A percentile compares a stretch with the other conserved stretches of the same genome.
phyloP scores from a whole-genome alignment of 441 rosid species.

The Melastoma candidum region DNA sequence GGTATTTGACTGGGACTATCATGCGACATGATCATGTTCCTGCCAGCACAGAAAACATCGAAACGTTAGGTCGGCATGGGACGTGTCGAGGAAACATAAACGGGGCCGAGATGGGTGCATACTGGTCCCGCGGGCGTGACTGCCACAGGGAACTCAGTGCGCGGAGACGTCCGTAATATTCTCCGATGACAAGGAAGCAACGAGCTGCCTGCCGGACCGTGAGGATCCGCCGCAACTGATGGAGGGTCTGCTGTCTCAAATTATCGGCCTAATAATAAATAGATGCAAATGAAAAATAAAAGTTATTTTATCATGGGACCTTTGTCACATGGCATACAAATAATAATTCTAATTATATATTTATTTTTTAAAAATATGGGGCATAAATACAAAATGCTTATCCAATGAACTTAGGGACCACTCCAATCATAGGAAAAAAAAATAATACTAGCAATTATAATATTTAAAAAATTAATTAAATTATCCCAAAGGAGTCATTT shows the following conservation, averaged over 20 bases:
- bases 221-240: slow-evolving; percentile 46
- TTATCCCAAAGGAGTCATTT: slow-evolving; percentile 36
- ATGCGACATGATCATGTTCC: slow-evolving; percentile 50
- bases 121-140: slow-evolving; percentile 48
- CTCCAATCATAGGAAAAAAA: slow-evolving; percentile 23
- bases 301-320: slow-evolving; percentile 13
- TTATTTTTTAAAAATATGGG: no score
- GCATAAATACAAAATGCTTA: slow-evolving; percentile 16
- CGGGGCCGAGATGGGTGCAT: background rate
- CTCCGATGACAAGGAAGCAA: slow-evolving; percentile 59
- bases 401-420: slow-evolving; percentile 21
- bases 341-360: slow-evolving; percentile 1
- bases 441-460: background rate
- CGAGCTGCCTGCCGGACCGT: slow-evolving; percentile 57
- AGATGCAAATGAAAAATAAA: background rate
- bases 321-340: slow-evolving; percentile 12
- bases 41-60: background rate
- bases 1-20: slow-evolving; percentile 75
- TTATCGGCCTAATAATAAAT: slow-evolving; percentile 46
- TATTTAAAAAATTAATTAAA: background rate
- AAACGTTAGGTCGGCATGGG: background rate
- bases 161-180: slow-evolving; percentile 53
- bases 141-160: slow-evolving; percentile 65
- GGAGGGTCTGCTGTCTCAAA: slow-evolving; percentile 66
- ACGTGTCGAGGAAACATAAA: background rate